These are phyloP conservation scores for Rhizoctonia solani DNA, from an alignment of 1,284 basidiomycete genomes.

Conservation along the genomic window DNA sequence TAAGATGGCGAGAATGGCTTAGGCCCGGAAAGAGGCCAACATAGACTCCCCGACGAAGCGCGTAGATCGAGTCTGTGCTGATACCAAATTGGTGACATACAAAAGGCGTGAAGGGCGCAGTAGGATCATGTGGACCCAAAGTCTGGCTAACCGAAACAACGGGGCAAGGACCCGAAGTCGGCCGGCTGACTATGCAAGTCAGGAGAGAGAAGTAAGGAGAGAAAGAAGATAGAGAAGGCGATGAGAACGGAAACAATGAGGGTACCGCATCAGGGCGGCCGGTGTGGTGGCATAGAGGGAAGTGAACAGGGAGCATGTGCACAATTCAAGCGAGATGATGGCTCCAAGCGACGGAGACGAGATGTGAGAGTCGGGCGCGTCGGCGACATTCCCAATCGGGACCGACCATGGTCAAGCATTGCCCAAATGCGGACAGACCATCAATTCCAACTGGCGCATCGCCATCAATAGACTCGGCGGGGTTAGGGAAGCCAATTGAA, in stretches of 20 bases:
- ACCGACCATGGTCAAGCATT: neutral
- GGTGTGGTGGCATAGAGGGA: conserved; percentile 21
- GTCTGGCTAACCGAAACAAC: conserved; percentile 3
- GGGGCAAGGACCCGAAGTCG: conserved; percentile 7
- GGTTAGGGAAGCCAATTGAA: conserved; percentile 15
- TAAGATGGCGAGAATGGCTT: conserved; percentile 5
- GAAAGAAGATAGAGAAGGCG: conserved; percentile 26
- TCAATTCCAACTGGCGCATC: conserved; percentile 11
- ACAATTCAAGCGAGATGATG: conserved; percentile 31
- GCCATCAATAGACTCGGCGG: conserved; percentile 31
- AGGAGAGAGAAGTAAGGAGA: conserved; percentile 8
- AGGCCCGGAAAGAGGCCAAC: conserved; percentile 15
- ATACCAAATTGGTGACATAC: conserved; percentile 26
- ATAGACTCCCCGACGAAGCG: conserved; percentile 16
- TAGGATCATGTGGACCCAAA: conserved; percentile 29
- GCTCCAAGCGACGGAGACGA: conserved; percentile 30
- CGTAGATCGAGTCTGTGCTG: conserved; percentile 5
- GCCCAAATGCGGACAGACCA: neutral
- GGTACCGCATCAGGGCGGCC: conserved; percentile 24
- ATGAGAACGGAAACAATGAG: neutral
- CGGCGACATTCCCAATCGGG: conserved; percentile 20
- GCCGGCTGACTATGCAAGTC: conserved; percentile 4
- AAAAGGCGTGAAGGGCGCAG: conserved; percentile 27
- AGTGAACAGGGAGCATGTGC: conserved; percentile 19
- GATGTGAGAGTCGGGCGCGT: conserved; percentile 24